A percentile compares a stretch with the other conserved stretches of the same genome.
phyloP scores from a whole-genome alignment of 2,329 filamentous ascomycete genomes.

The Mycogone perniciosa region DNA sequence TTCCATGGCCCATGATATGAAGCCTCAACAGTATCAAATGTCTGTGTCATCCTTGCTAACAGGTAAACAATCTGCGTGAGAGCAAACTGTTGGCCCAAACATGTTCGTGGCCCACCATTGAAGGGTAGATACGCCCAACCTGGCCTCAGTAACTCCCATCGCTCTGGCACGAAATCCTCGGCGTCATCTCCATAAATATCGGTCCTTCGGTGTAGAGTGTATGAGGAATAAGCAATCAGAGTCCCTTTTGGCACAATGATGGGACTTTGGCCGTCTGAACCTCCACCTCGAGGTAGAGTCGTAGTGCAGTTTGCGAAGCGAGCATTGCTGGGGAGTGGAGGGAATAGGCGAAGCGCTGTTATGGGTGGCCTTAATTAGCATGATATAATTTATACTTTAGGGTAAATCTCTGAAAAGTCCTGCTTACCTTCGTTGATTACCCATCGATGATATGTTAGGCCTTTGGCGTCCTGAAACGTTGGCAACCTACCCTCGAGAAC shows the following conservation, averaged over 20 bases:
- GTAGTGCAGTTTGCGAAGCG: background rate
- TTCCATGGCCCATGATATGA: no score
- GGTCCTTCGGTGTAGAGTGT: background rate
- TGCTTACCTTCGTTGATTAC: slow-evolving; percentile 3
- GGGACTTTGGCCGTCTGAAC: background rate
- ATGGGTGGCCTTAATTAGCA: no score
- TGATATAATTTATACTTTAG: no score
- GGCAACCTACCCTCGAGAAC: background rate
- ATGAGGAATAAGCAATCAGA: background rate
- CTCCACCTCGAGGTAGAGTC: background rate
- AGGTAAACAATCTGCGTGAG: no score
- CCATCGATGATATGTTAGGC: background rate
- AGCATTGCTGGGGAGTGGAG: background rate
- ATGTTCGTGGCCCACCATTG: background rate
- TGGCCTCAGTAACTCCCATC: background rate
- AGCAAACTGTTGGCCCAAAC: background rate
- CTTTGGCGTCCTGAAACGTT: background rate
- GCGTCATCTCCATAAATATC: background rate
- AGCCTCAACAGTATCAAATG: no score
- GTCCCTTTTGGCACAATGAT: background rate
- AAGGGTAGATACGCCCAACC: background rate
- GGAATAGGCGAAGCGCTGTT: background rate
- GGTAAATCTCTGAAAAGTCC: no score
- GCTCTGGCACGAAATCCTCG: background rate
- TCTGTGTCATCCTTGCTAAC: no score